A percentile compares a stretch with the other conserved stretches of the same genome.
Evolutionary conservation across 345 rosid genomes (phyloP).

Genomic region (Garcia nutans): DNA sequence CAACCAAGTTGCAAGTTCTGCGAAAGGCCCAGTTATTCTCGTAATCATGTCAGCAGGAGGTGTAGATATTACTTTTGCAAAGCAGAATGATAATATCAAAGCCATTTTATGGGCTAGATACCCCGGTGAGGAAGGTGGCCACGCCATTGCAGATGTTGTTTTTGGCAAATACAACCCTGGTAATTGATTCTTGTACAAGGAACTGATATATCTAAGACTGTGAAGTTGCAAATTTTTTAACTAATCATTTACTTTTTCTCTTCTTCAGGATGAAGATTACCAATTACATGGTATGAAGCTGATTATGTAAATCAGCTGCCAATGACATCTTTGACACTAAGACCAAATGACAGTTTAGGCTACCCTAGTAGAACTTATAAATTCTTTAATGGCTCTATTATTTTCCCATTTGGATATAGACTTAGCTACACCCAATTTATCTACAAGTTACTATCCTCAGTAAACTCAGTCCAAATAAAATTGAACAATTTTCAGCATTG

Average conservation of each 20-base stretch:
- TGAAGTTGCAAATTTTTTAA: too few relatives aligned
- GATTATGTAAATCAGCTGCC: constrained; percentile 39
- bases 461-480: neutral
- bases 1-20: constrained; percentile 37
- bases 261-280: constrained; percentile 54
- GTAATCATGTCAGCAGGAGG: constrained; percentile 64
- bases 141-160: constrained; percentile 61
- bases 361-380: constrained; percentile 60
- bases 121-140: constrained; percentile 74
- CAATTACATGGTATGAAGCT: constrained; percentile 47
- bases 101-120: constrained; percentile 66
- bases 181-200: neutral
- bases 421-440: constrained; percentile 46
- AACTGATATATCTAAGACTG: too few relatives aligned
- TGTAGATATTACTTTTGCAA: constrained; percentile 49
- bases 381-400: constrained; percentile 50
- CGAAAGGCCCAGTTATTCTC: constrained; percentile 57
- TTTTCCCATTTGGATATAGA: constrained; percentile 56
- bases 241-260: neutral
- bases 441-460: neutral
- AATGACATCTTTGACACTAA: constrained; percentile 55
- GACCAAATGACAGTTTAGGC: constrained; percentile 40
- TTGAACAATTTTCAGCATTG: constrained; percentile 28
- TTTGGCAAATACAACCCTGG: constrained; percentile 65
- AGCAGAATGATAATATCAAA: constrained; percentile 27